phyloP scores from a whole-genome alignment of 176 grass and related monocot genomes.

The Hordeum vulgare region DNA sequence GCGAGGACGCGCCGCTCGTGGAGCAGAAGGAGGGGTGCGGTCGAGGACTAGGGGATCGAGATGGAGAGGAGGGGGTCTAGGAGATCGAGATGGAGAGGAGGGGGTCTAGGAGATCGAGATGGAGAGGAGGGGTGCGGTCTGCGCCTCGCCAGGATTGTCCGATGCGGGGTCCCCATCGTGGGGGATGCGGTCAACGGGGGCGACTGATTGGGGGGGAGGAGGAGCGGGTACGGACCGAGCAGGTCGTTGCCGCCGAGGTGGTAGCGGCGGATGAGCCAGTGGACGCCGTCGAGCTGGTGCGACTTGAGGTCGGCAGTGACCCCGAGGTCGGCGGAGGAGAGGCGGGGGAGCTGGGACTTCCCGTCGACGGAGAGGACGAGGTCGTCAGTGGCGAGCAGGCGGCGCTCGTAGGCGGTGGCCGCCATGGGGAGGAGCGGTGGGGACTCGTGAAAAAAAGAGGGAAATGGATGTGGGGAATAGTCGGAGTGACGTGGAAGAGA shows the following conservation, averaged over 20 bases:
- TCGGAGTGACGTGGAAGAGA: too few relatives aligned
- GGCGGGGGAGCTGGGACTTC: background rate
- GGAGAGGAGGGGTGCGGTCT: too few relatives aligned
- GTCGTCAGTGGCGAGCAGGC: slow-evolving; percentile 58
- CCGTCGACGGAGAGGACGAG: slow-evolving; percentile 43
- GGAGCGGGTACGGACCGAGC: slow-evolving; percentile 49
- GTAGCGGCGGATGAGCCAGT: slow-evolving; percentile 76
- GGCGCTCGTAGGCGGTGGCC: slow-evolving; percentile 35
- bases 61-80: too few relatives aligned
- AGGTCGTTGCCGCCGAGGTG: slow-evolving; percentile 82
- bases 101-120: too few relatives aligned
- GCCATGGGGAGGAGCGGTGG: background rate
- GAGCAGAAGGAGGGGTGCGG: too few relatives aligned
- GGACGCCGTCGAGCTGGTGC: slow-evolving; percentile 73
- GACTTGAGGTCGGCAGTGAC: slow-evolving; percentile 65
- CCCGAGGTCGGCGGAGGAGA: slow-evolving; percentile 28
- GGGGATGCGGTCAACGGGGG: background rate
- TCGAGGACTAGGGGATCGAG: too few relatives aligned
- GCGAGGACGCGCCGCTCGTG: too few relatives aligned
- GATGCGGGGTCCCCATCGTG: too few relatives aligned
- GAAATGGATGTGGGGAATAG: background rate
- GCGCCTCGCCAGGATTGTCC: too few relatives aligned
- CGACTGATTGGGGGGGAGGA: background rate
- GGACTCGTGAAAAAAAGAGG: background rate
- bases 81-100: too few relatives aligned